phyloP scores from a whole-genome alignment of 352 stramenopile genomes.

The Thraustochytrium striatum region DNA sequence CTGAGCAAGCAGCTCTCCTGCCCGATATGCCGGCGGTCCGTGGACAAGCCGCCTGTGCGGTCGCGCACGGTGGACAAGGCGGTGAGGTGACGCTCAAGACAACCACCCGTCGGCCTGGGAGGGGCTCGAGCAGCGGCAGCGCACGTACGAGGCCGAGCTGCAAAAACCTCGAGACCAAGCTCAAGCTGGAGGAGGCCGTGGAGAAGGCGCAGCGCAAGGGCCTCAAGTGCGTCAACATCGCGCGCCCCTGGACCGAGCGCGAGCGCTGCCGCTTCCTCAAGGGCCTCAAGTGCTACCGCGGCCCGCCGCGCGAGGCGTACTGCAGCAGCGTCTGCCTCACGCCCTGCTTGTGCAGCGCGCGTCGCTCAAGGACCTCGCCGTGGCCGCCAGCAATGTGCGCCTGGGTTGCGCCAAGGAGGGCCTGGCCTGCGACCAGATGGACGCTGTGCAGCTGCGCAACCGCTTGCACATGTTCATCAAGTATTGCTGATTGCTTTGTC shows the following conservation, averaged over 20 bases:
- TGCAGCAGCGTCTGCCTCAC: slow-evolving; percentile 14
- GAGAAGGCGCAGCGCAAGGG: slow-evolving; percentile 28
- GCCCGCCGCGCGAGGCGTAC: slow-evolving; percentile 18
- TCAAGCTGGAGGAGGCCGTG: neutral
- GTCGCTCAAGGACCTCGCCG: slow-evolving; percentile 22
- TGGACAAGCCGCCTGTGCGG: neutral
- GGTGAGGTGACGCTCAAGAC: neutral
- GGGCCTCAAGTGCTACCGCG: slow-evolving; percentile 6
- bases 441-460: slow-evolving; percentile 11
- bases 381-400: slow-evolving; percentile 16
- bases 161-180: neutral
- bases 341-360: neutral
- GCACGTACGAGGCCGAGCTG: neutral
- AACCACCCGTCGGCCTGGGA: neutral
- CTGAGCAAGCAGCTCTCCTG: slow-evolving; percentile 26
- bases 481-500: slow-evolving; percentile 32
- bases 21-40: slow-evolving; percentile 13
- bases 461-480: slow-evolving; percentile 32
- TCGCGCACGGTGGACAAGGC: slow-evolving; percentile 34
- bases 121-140: neutral
- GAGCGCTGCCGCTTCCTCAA: slow-evolving; percentile 22
- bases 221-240: slow-evolving; percentile 27
- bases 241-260: slow-evolving; percentile 11
- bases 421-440: slow-evolving; percentile 29
- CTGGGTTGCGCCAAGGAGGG: slow-evolving; percentile 4